Evolutionary conservation across 306 rosid genomes (phyloP).

Genomic region (Rosa chinensis): DNA sequence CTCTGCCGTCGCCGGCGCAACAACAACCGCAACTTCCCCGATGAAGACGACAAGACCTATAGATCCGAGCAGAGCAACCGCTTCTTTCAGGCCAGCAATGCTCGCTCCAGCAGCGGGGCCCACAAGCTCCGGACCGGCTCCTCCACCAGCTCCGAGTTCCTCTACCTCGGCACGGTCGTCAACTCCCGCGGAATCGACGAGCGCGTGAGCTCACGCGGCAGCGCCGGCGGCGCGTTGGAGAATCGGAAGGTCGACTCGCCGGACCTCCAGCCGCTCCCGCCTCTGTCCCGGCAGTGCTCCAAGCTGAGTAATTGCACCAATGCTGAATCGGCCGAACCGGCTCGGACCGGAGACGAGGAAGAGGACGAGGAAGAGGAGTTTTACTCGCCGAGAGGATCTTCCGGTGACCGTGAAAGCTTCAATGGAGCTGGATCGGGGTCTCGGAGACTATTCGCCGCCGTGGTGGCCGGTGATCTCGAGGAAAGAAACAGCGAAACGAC

Average conservation of each 20-base stretch:
- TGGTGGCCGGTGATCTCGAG: conserved; percentile 25
- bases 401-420: conserved; percentile 35
- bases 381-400: conserved; percentile 84
- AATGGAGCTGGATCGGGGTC: conserved; percentile 64
- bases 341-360: neutral
- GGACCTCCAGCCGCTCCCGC: conserved; percentile 61
- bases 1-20: conserved; percentile 49
- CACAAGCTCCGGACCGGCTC: conserved; percentile 42
- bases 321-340: conserved; percentile 31
- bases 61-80: conserved; percentile 74
- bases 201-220: conserved; percentile 26
- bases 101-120: conserved; percentile 16
- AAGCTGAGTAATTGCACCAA: conserved; percentile 10
- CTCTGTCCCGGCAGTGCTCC: conserved; percentile 32
- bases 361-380: conserved; percentile 77
- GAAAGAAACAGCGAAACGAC: conserved; percentile 41
- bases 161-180: conserved; percentile 84
- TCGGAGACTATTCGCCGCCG: conserved; percentile 40
- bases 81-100: conserved; percentile 43
- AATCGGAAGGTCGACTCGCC: conserved; percentile 44
- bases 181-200: conserved; percentile 60
- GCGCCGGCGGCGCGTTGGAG: conserved; percentile 14
- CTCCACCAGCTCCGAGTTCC: conserved; percentile 76
- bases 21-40: conserved; percentile 27
- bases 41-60: conserved; percentile 47